Base-by-base conservation (phyloP, 306 rosid species). In the Quillaja saponaria region DNA sequence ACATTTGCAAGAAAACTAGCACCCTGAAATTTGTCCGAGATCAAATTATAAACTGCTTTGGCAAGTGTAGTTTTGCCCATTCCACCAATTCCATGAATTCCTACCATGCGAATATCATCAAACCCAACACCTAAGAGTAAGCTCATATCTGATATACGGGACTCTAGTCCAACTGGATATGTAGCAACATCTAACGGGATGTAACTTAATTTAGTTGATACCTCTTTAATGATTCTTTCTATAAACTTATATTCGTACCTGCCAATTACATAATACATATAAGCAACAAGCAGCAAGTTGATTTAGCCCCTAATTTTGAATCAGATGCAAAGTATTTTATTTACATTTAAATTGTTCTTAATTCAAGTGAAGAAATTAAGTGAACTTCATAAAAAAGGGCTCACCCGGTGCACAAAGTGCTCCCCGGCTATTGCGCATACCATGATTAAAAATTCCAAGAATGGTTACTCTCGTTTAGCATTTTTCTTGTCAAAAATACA, bases 61-160 rank as follows among this genome's bases (percentile, higher is more conserved):
- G 66, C 71, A 8, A 63, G 40, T 6, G 76, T n/a, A n/a, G n/a
- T n/a, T n/a, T n/a, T n/a, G n/a, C n/a, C n/a, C n/a, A n/a, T n/a
- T n/a, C n/a, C n/a, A 63, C 76, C 71, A 44, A 71, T 47, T 8
- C 76, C 76, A 63, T 58, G 37, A 18, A 71, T 71, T 55, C 76
- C 76, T 35, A 71, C 53, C 71, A 71, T 48, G 7, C 8, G 2
- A 7, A 39, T 58, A 20, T 71, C 75, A 41, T 58, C 28, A 25
- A 71, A 71, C 3, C 28, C 39, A 2, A 25, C 13, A 25, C 16
- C 35, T 17, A 71, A 21, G 33, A 55, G 33, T 47, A 54, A 47
- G 5, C 3, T 25, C 37, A 71, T 53, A 55, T 71, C 10, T 25
- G 50, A 18, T 8, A 16, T 56, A 15, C 64, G 49, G 34, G 25